These are phyloP conservation scores for Pseudocercospora macadamiae DNA, from an alignment of 2,329 filamentous ascomycete genomes.

Conservation along the genomic window DNA sequence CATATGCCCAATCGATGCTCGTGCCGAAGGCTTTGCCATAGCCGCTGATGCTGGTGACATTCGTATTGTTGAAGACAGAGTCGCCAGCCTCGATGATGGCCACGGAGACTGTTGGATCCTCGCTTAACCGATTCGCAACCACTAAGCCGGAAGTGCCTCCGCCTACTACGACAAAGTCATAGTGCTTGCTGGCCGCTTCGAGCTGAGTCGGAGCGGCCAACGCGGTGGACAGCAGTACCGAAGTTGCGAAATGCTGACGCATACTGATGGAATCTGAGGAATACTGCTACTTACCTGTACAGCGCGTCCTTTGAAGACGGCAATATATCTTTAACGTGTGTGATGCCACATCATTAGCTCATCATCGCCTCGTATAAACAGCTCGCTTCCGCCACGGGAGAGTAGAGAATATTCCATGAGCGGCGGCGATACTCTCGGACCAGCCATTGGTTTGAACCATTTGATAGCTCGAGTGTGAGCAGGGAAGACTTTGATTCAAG, in stretches of 20 bases:
- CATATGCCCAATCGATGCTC: conserved; percentile 29
- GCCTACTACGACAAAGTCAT: conserved; percentile 36
- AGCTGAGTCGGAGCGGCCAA: background rate
- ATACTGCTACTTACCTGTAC: background rate
- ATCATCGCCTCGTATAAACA: too few relatives aligned
- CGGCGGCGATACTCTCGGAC: background rate
- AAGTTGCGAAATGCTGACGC: background rate
- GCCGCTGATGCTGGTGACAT: conserved; percentile 46
- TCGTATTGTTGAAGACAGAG: conserved; percentile 16
- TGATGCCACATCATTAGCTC: too few relatives aligned
- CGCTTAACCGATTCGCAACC: conserved; percentile 33
- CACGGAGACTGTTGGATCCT: conserved; percentile 36
- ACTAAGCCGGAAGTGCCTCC: conserved; percentile 35
- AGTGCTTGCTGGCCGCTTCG: background rate
- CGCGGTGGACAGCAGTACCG: background rate
- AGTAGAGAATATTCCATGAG: too few relatives aligned
- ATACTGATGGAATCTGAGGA: background rate
- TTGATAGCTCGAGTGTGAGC: background rate
- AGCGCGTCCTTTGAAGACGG: too few relatives aligned
- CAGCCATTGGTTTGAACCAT: background rate
- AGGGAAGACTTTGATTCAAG: background rate
- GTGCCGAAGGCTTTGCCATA: conserved; percentile 42
- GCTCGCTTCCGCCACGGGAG: too few relatives aligned
- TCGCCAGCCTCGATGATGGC: conserved; percentile 28
- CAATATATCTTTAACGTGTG: too few relatives aligned